phyloP scores from a whole-genome alignment of 1,139 yeast genomes.

The Taiozyma sp. region DNA sequence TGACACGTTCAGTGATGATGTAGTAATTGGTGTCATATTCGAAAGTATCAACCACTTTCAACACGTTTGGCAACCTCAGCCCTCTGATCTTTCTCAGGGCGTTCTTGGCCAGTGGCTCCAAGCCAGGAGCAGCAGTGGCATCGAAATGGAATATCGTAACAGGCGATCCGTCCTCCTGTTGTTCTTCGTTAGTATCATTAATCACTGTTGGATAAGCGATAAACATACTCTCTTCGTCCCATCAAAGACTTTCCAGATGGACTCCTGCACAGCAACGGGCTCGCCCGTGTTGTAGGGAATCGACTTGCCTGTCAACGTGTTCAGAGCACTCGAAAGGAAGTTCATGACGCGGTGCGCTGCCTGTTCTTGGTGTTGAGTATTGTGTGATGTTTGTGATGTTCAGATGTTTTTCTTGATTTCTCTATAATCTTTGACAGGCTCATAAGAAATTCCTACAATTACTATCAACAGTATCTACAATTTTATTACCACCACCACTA shows the following conservation, averaged over 20 bases:
- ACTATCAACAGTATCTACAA: too few relatives aligned
- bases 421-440: too few relatives aligned
- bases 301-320: slow-evolving; percentile 47
- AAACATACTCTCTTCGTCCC: slow-evolving; percentile 31
- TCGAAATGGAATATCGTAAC: slow-evolving; percentile 64
- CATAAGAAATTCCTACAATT: too few relatives aligned
- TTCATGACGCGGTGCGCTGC: slow-evolving; percentile 40
- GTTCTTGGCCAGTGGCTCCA: slow-evolving; percentile 53
- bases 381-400: background rate
- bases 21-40: slow-evolving; percentile 61
- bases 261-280: slow-evolving; percentile 29
- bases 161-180: slow-evolving; percentile 31
- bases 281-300: slow-evolving; percentile 57
- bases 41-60: slow-evolving; percentile 63
- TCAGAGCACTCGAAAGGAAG: slow-evolving; percentile 53
- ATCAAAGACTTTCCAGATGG: slow-evolving; percentile 38
- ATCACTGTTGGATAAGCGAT: background rate
- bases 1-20: slow-evolving; percentile 72
- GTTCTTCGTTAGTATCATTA: background rate
- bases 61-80: slow-evolving; percentile 74
- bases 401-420: background rate
- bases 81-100: slow-evolving; percentile 61
- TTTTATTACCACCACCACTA: too few relatives aligned
- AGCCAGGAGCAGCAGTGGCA: slow-evolving; percentile 33
- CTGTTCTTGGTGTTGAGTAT: background rate